These are phyloP conservation scores for Trifolium pratense DNA, from an alignment of 306 rosid genomes.

Conservation along the genomic window DNA sequence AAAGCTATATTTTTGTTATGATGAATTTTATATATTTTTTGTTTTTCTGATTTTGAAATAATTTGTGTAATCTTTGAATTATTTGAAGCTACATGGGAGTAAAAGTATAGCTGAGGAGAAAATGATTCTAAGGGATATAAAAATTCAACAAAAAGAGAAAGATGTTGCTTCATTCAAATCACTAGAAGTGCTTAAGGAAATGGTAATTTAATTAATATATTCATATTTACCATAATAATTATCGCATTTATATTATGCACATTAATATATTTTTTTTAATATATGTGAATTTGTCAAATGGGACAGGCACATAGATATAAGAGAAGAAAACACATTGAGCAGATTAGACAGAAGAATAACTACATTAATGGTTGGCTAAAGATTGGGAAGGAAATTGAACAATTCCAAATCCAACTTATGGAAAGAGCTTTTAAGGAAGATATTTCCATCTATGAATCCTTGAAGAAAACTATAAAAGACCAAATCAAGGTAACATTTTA, in stretches of 20 bases:
- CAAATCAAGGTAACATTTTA: constrained; percentile 27
- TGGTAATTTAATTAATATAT: too few species aligned
- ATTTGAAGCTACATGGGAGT: constrained; percentile 25
- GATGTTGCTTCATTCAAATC: constrained; percentile 26
- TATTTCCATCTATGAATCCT: neutral
- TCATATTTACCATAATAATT: too few species aligned
- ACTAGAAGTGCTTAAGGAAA: constrained; percentile 12
- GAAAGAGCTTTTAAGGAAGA: constrained; percentile 22
- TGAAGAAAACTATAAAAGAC: constrained; percentile 16
- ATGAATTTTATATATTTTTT: neutral
- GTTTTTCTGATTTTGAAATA: neutral
- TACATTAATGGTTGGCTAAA: constrained; percentile 21
- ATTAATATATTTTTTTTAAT: too few species aligned
- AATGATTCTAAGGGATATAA: constrained; percentile 10
- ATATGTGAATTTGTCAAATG: neutral
- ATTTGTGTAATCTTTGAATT: constrained; percentile 30
- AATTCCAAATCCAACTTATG: constrained; percentile 12
- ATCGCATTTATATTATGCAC: too few species aligned
- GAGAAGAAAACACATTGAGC: neutral
- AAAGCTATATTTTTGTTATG: neutral
- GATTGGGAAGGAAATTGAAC: constrained; percentile 32
- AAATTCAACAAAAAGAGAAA: neutral
- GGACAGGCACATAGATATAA: too few species aligned
- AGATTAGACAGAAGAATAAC: neutral
- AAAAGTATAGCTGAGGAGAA: constrained; percentile 31